A percentile compares a stretch with the other conserved stretches of the same genome.
phyloP scores from a whole-genome alignment of 148 eudicot species.

The Rhododendron henanense region DNA sequence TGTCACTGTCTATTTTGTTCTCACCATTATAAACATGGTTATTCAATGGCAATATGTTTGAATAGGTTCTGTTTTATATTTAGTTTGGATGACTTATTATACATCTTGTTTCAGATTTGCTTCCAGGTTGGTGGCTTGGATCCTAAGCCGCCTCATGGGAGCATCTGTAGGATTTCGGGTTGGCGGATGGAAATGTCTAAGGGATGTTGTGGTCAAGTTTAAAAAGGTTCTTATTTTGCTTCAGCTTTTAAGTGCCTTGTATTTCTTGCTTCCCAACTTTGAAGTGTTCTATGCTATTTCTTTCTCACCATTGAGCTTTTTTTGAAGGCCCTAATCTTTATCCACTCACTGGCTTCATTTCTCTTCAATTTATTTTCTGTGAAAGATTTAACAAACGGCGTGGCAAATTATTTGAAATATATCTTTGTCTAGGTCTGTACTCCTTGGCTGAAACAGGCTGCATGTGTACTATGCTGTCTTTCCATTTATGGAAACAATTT shows the following conservation, averaged over 20 bases:
- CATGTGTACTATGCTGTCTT: background rate
- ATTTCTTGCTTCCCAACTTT: background rate
- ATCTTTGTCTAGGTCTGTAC: background rate
- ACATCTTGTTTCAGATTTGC: constrained; percentile 59
- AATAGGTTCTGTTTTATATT: background rate
- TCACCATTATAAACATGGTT: background rate
- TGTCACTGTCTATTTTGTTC: background rate
- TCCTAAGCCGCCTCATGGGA: constrained; percentile 76
- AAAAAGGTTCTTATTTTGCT: constrained; percentile 53
- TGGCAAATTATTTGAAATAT: background rate
- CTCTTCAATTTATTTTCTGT: background rate
- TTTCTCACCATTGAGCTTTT: constrained; percentile 1
- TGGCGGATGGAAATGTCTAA: constrained; percentile 96
- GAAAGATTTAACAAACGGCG: background rate
- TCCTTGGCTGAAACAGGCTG: constrained; percentile 9
- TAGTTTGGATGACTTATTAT: background rate
- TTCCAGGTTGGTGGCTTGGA: constrained; percentile 76
- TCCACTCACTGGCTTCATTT: background rate
- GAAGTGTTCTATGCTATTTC: background rate
- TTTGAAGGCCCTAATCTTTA: background rate
- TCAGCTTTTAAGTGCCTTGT: background rate
- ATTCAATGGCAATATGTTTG: background rate
- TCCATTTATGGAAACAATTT: background rate
- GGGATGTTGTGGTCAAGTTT: constrained; percentile 85
- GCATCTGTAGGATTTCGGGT: constrained; percentile 82